Conservation (phyloP, 2,329 filamentous ascomycete genomes). For the Diaporthe ampelina region DNA sequence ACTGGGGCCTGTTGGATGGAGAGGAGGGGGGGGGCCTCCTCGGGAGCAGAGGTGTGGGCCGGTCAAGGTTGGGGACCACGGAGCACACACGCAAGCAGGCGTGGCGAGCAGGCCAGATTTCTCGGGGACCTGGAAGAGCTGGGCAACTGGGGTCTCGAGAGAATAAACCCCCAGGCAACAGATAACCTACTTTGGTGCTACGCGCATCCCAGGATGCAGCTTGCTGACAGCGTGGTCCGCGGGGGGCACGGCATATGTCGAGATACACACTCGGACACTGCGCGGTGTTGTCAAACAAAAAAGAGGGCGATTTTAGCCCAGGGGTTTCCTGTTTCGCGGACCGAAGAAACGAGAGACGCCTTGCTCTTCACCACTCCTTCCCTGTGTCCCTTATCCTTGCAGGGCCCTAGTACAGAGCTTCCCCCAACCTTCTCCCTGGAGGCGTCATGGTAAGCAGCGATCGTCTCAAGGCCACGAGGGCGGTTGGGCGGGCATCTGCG, state of each 20-base stretch:
- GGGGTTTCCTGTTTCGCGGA: neutral
- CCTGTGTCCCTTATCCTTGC: neutral
- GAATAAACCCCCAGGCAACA: neutral
- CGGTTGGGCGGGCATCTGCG: constrained; percentile 21
- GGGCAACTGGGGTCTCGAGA: neutral
- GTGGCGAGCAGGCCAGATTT: neutral
- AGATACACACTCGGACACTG: no score
- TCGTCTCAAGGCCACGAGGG: neutral
- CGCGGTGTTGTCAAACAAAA: neutral
- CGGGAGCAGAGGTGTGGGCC: constrained; percentile 17
- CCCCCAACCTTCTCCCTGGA: neutral
- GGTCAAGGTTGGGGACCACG: constrained; percentile 15
- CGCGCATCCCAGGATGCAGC: constrained; percentile 11
- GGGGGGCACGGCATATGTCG: constrained; percentile 8
- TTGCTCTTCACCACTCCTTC: neutral
- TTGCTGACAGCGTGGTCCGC: constrained; percentile 15
- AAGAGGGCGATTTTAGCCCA: neutral
- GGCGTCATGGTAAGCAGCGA: constrained; percentile 16
- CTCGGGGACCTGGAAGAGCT: neutral
- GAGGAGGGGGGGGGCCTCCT: neutral
- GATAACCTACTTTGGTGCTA: neutral
- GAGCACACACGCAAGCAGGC: constrained; percentile 12
- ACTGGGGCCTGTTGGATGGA: constrained; percentile 16
- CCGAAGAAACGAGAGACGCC: neutral
- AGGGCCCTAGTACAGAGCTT: neutral